phyloP scores from a whole-genome alignment of 345 rosid genomes.

The Theobroma cacao region DNA sequence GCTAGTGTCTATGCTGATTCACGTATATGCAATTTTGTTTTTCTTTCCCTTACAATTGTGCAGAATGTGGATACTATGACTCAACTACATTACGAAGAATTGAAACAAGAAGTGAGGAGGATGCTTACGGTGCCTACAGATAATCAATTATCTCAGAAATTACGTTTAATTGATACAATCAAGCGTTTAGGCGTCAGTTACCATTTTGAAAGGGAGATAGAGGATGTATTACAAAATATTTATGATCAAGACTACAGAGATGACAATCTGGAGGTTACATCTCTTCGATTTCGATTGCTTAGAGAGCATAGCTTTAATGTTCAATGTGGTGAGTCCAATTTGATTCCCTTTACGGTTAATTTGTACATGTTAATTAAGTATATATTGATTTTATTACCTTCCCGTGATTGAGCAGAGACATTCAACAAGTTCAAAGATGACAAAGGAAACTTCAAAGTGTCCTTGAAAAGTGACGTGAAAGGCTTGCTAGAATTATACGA shows the following conservation, averaged over 20 bases:
- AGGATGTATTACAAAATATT: not conserved
- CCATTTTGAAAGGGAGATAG: constrained; percentile 22
- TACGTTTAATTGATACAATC: constrained; percentile 27
- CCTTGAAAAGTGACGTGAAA: not conserved
- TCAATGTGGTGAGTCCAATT: constrained; percentile 15
- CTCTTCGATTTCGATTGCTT: constrained; percentile 27
- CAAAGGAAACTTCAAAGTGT: constrained; percentile 22
- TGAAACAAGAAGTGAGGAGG: constrained; percentile 24
- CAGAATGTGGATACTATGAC: not conserved
- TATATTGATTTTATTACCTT: not conserved
- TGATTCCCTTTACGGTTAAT: not conserved
- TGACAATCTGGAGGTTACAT: not conserved
- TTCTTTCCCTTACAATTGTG: not conserved
- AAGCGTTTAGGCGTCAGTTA: constrained; percentile 27
- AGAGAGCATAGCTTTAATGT: constrained; percentile 17
- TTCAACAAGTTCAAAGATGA: constrained; percentile 24
- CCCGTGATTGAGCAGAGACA: not conserved
- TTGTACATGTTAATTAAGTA: not conserved
- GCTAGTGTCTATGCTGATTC: not conserved
- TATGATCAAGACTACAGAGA: no score
- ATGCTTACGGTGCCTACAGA: not conserved
- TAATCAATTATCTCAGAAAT: not conserved
- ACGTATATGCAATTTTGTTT: not conserved
- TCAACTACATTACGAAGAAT: not conserved
- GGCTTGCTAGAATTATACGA: constrained; percentile 30